Base-by-base conservation (phyloP, 176 grass and related monocot species). In the Zea luxurians region DNA sequence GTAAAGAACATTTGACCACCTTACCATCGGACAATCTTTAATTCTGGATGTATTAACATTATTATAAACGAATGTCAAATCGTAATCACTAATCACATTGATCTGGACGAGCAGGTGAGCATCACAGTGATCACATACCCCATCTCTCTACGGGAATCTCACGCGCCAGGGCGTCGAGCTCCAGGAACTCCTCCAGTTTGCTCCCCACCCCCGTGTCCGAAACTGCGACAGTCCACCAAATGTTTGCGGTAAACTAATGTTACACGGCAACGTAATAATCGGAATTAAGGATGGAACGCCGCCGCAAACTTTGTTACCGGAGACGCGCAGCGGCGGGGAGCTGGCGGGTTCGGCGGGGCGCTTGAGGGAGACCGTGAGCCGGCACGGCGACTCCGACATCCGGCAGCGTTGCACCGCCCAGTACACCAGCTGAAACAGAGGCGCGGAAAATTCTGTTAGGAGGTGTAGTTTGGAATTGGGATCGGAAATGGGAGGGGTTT, bases 181-280 rank as follows among this genome's bases (percentile, higher is more conserved):
- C 86, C 68, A 86, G 76, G 66, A 93, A 93, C 76, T 93, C 91
- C 71, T 86, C 88, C 68, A 90, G 81, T 77, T 77, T 91, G 80
- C 91, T 86, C 68, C 86, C 77, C 16, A 91, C 73, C 27, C 91
- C 83, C 17, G 91, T 93, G 62, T 93, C 88, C 74, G 91, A 93
- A 82, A 93, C 88, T 93, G 80, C 66, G 9, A 16, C 8, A 57
- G 58, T 49, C 35, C 70, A 75, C 77, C 53, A 48, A 80, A 78
- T 73, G n/a, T 20, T 21, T 10, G 13, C 17, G 7, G 11, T 27
- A 49, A 27, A 42, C 40, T 12, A 64, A 37, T 64, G 8, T 2
- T 40, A 27, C 45, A 3, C 35, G 7, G 15, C 9, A 17, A 66
- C 21, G 43, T 5, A 42, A 43, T 5, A 42, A 43, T 38, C 48